Evolutionary conservation across 2,329 filamentous ascomycete genomes (phyloP).

Genomic region (Sarocladiaceae sp.): DNA sequence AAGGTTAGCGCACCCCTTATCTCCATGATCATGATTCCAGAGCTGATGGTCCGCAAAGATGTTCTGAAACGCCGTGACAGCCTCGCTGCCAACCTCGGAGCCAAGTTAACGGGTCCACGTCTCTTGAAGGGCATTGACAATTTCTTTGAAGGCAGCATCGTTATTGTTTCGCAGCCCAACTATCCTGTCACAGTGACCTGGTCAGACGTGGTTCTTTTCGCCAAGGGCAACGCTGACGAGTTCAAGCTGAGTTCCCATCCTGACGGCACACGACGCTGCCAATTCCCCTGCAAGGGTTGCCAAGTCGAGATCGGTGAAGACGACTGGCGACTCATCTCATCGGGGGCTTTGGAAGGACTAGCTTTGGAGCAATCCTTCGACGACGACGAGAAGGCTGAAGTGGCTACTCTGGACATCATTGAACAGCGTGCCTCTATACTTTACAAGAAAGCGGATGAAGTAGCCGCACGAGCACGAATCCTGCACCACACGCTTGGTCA

Average conservation of each 20-base stretch:
- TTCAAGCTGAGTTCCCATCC: conserved; percentile 68
- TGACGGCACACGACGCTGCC: conserved; percentile 69
- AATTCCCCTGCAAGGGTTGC: conserved; percentile 76
- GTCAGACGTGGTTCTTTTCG: conserved; percentile 83
- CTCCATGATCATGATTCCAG: conserved; percentile 6
- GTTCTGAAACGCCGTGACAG: conserved; percentile 83
- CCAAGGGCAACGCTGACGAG: conserved; percentile 73
- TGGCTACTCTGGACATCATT: conserved; percentile 78
- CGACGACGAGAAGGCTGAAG: conserved; percentile 81
- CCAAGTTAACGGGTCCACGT: conserved; percentile 76
- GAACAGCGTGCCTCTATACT: conserved; percentile 74
- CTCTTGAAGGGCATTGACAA: conserved; percentile 82
- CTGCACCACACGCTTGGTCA: conserved; percentile 68
- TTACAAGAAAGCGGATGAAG: conserved; percentile 77
- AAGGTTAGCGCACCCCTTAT: conserved; percentile 39
- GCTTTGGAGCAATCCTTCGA: conserved; percentile 70
- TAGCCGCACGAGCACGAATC: conserved; percentile 58
- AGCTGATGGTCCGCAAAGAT: conserved; percentile 36
- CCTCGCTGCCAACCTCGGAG: conserved; percentile 79
- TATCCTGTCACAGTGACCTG: conserved; percentile 56
- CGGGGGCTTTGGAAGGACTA: conserved; percentile 73
- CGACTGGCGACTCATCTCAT: conserved; percentile 80
- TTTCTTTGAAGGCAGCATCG: conserved; percentile 78
- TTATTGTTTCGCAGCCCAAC: conserved; percentile 10
- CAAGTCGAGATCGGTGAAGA: conserved; percentile 84